These are phyloP conservation scores for Coriolopsis trogii DNA, from an alignment of 1,284 basidiomycete species.

Conservation along the genomic window DNA sequence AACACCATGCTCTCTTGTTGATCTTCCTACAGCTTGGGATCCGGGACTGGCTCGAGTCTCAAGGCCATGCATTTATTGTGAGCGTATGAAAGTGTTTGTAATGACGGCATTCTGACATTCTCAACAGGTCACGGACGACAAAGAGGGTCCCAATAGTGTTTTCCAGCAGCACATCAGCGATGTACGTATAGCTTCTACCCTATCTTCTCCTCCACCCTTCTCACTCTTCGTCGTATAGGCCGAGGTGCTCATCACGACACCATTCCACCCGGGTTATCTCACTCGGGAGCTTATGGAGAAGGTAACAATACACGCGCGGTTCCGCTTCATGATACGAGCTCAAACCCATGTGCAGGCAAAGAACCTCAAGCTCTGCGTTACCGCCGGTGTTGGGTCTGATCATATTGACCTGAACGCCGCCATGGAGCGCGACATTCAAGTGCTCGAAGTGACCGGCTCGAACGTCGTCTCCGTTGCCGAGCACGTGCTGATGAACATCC, in stretches of 20 bases:
- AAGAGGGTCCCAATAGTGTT: slow-evolving; percentile 84
- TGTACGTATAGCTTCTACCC: slow-evolving; percentile 43
- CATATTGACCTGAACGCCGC: slow-evolving; percentile 92
- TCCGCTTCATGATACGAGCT: too few relatives aligned
- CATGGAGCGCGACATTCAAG: slow-evolving; percentile 82
- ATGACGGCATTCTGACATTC: slow-evolving; percentile 7
- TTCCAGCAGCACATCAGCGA: slow-evolving; percentile 90
- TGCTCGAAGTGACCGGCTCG: slow-evolving; percentile 38
- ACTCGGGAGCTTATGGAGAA: slow-evolving; percentile 74
- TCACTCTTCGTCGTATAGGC: slow-evolving; percentile 40
- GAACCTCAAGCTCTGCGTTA: slow-evolving; percentile 92
- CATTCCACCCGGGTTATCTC: slow-evolving; percentile 92
- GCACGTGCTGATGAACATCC: slow-evolving; percentile 85
- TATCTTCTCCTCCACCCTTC: neutral
- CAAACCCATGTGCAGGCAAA: slow-evolving; percentile 67
- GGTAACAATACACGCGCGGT: too few relatives aligned
- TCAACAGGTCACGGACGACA: slow-evolving; percentile 77
- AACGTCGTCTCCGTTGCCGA: slow-evolving; percentile 92
- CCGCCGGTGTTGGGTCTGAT: slow-evolving; percentile 96
- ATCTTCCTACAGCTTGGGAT: slow-evolving; percentile 64
- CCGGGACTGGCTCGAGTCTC: slow-evolving; percentile 68
- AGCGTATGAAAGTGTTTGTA: slow-evolving; percentile 22
- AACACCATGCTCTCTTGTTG: slow-evolving; percentile 8
- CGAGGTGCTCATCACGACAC: slow-evolving; percentile 86
- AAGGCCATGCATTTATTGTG: slow-evolving; percentile 80